Base-by-base conservation (phyloP, 1,284 basidiomycete genomes). In the Ganoderma boninense region DNA sequence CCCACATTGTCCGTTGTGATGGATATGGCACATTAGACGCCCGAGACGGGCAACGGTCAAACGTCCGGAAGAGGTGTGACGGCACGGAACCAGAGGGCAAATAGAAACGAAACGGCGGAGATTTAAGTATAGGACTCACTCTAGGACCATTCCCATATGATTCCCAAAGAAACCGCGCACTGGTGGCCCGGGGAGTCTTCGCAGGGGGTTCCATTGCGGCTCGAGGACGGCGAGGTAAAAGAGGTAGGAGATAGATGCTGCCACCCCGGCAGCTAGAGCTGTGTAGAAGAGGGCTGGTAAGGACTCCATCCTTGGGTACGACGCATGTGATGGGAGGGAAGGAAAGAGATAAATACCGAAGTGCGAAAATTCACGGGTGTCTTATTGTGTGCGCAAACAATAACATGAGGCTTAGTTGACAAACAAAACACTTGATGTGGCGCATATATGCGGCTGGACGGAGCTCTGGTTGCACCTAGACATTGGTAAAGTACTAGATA, bases 161-260 rank as follows among this genome's bases (percentile, higher is more conserved):
- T 85, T 87, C 32, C 80, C 84, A 66, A 92, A 86, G 70, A 86
- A 80, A 14, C 82, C 80, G 1, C 75, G 79, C 1, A 84, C 80
- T 0, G 87, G 86, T 16, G 92, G 92, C 29, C 92, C 91, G 52
- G 88, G 87, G 54, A 94, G 79, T 52, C 80, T 81, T 46, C 81
- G 81, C 29, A 92, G 81, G 16, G 90, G 85, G 74, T 89, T 90
- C 72, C 80, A 82, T 64, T 77, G 80, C 0, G 87, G 85, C 18
- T 79, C 77, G 49, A 89, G 77, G 46, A 86, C 75, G 26, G 80
- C 74, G 66, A 76, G 74, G 62, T 79, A 80, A 43, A 82, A 63
- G 26, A 77, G 64, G 64, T 77, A 79, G 11, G 62, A 60, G n/a
- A 68, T 63, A 35, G 65, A 56, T 43, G 67, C 66, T 44, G 74